phyloP scores from a whole-genome alignment of 257 asterid genomes.

The Lycium ferocissimum region DNA sequence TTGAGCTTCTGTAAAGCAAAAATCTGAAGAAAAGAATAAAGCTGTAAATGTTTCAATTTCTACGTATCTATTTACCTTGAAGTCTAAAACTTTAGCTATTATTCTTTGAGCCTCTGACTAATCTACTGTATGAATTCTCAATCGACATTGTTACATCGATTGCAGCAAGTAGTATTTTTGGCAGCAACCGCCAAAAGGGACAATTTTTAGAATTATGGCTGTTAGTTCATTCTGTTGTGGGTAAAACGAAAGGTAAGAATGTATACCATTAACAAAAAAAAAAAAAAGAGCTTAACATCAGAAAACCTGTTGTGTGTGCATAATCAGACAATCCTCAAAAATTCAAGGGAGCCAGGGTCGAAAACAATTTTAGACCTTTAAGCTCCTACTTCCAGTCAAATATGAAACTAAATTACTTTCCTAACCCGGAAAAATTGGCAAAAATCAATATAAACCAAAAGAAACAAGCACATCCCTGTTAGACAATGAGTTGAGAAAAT shows the following conservation, averaged over 20 bases:
- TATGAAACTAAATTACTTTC: background rate
- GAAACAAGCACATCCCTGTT: background rate
- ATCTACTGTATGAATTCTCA: background rate
- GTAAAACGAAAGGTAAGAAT: background rate
- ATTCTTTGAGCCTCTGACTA: background rate
- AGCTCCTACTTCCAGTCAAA: background rate
- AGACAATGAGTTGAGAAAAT: background rate
- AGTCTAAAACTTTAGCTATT: background rate
- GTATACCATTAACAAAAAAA: background rate
- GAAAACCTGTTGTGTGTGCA: background rate
- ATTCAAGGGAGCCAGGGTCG: background rate
- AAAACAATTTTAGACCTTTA: background rate
- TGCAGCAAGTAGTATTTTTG: background rate
- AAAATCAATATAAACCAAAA: background rate
- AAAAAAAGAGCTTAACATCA: background rate
- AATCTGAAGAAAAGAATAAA: background rate
- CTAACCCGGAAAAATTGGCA: background rate
- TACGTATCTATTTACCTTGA: background rate
- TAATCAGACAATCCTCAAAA: background rate
- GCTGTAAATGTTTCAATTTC: background rate
- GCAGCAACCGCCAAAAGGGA: background rate
- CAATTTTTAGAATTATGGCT: background rate
- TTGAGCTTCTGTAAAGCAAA: background rate
- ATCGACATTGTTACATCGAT: background rate
- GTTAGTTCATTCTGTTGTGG: background rate